Evolutionary conservation across 140 eudicot species (phyloP).

Genomic region (Ambrosia hybrid): DNA sequence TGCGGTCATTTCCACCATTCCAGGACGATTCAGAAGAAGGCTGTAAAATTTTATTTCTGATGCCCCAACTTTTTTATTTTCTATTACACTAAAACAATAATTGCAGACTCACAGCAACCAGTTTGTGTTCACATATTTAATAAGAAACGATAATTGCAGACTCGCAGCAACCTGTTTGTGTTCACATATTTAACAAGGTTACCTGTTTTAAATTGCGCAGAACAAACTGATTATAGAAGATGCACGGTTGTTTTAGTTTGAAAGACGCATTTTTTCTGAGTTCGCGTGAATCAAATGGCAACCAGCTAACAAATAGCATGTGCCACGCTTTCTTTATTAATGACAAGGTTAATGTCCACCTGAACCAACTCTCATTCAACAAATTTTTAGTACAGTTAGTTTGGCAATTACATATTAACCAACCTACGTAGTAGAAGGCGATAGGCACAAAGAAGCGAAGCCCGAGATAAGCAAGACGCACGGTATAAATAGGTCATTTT

Average conservation of each 20-base stretch:
- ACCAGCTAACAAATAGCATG: slow-evolving; percentile 2
- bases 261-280: neutral
- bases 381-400: neutral
- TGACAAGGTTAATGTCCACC: slow-evolving; percentile 18
- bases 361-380: neutral
- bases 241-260: neutral
- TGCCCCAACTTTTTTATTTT: neutral
- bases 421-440: neutral
- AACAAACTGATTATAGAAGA: neutral
- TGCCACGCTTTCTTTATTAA: slow-evolving; percentile 9
- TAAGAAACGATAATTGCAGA: slow-evolving; percentile 12
- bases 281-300: slow-evolving; percentile 5
- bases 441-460: no score
- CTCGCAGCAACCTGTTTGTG: slow-evolving; percentile 2
- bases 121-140: neutral
- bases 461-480: no score
- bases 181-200: neutral
- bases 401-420: slow-evolving; percentile 10
- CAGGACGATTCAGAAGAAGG: neutral
- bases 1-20: slow-evolving; percentile 12
- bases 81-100: slow-evolving; percentile 10
- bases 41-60: slow-evolving; percentile 20
- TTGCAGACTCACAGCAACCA: neutral
- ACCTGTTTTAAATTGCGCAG: slow-evolving; percentile 9
- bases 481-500: no score